Base-by-base conservation (phyloP, 2,329 filamentous ascomycete species). In the Epichloe coenophiala region DNA sequence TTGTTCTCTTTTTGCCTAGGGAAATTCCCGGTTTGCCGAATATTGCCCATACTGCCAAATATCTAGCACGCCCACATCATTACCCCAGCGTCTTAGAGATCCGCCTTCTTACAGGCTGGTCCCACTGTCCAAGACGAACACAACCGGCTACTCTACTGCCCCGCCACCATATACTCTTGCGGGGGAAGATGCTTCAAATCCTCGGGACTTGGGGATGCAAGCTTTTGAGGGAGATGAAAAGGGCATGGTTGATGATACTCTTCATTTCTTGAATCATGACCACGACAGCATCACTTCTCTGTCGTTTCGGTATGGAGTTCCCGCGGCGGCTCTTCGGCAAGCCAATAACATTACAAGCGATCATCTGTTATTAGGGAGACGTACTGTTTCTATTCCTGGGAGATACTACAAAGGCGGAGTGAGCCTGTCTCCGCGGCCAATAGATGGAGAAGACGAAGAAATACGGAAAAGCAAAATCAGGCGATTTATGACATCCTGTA, bases 11-110 rank as follows among this genome's bases (percentile, higher is more conserved):
- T 15, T 5, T 40, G n/a, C 27, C 19, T 33, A 56, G 77, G 68
- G 76, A 45, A 88, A 88, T 62, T 69, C 73, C 33, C 80, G 85
- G 40, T 89, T 88, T 66, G 75, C 76, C 49, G 69, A 72, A 36
- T 80, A 80, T 63, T 80, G 80, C 61, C 86, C 86, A 0, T 91
- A 85, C 65, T 93, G 87, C 63, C 87, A 91, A 65, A 77, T 88
- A 57, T 81, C 82, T 4, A 75, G 71, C 43, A 69, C 67, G 4
- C 78, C 81, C 3, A 78, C 78, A 19, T 60, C 66, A 7, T 65
- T 81, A 3, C 72, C 80, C 1, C 80, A 81, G 65, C 80, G 83
- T 11, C 72, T 88, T 23, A 77, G 74, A 60, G 78, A 84, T 53
- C 83, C 84, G n/a, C 84, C 84, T 1, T 72, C 77, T 11, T 88